Evolutionary conservation across 345 rosid species (phyloP).

Genomic region (Turritis glabra): DNA sequence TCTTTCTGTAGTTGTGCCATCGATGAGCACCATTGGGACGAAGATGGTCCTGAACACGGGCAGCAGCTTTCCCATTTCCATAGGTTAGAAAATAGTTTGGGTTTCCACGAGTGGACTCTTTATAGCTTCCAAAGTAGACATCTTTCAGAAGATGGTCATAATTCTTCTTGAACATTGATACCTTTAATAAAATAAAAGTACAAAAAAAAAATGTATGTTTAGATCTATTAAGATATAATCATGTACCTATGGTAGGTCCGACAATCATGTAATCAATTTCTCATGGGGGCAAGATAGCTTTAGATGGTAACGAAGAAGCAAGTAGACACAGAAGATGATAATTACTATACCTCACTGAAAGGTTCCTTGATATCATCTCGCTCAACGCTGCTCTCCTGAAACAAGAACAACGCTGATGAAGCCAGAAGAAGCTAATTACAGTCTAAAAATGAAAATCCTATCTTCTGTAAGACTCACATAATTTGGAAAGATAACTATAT

Average conservation of each 20-base stretch:
- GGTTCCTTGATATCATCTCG: conserved; percentile 86
- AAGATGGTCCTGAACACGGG: conserved; percentile 87
- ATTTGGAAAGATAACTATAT: conserved; percentile 82
- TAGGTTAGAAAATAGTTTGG: conserved; percentile 91
- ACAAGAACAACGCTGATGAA: conserved; percentile 32
- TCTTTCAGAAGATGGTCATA: conserved; percentile 90
- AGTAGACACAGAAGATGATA: no score
- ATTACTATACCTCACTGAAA: conserved; percentile 69
- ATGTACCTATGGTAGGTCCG: neutral
- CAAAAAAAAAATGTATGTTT: neutral
- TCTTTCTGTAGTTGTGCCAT: conserved; percentile 94
- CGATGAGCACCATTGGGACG: conserved; percentile 99
- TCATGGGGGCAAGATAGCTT: neutral
- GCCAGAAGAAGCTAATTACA: neutral
- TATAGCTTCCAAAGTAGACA: conserved; percentile 82
- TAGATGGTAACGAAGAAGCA: no score
- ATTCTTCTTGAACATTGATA: conserved; percentile 95
- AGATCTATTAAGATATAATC: neutral
- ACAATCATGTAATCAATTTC: neutral
- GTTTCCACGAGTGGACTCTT: conserved; percentile 82
- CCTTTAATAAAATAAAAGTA: conserved; percentile 44
- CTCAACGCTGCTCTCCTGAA: conserved; percentile 94
- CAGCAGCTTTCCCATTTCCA: conserved; percentile 98
- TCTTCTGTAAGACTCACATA: conserved; percentile 63
- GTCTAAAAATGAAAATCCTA: neutral